Base-by-base conservation (phyloP, 2,329 filamentous ascomycete genomes). In the Balansia obtecta region DNA sequence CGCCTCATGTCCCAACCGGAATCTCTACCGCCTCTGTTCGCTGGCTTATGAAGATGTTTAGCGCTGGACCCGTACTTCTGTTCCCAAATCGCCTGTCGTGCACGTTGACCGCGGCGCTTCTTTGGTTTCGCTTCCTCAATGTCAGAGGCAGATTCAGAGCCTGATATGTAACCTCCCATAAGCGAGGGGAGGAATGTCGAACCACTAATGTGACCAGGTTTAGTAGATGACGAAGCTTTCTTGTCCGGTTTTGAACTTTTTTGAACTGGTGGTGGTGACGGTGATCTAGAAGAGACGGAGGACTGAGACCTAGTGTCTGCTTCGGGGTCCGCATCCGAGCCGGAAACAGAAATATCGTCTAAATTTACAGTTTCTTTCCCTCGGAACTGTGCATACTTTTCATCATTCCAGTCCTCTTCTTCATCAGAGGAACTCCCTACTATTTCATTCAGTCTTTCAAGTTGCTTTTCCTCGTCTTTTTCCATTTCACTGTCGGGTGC, bases 131-230 rank as follows among this genome's bases (percentile, higher is more conserved):
- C 77, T 2, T 74, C 65, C 48, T 88, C 85, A 20, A 86, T 70
- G 55, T 86, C 83, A 0, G 83, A 85, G 7, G 77, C 78, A 0
- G 76, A 80, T 57, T 87, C 85, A 9, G 83, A 86, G 45, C 85
- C 86, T 2, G 85, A 88, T 58, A 87, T 77, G 68, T 91, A 94
- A 51, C 85, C 85, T 18, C 82, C 83, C 76, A 88, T 87, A 15
- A 93, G 76, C 1, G 82, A 81, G 0, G 87, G 87, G 2, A 93
- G 69, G 62, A 89, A 88, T 0, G 78, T 78, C 0, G 85, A 79
- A 50, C 67, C 67, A 9, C 62, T 11, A 60, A 55, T 30, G 41
- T 55, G 18, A 38, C 48, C 51, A 10, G 51, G 45, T 34, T 60
- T 63, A 18, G 57, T 53, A n/a, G 56, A 22, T 8, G 53, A 52